phyloP scores from a whole-genome alignment of 805 yeast species.

The Blastobotrys robertii region DNA sequence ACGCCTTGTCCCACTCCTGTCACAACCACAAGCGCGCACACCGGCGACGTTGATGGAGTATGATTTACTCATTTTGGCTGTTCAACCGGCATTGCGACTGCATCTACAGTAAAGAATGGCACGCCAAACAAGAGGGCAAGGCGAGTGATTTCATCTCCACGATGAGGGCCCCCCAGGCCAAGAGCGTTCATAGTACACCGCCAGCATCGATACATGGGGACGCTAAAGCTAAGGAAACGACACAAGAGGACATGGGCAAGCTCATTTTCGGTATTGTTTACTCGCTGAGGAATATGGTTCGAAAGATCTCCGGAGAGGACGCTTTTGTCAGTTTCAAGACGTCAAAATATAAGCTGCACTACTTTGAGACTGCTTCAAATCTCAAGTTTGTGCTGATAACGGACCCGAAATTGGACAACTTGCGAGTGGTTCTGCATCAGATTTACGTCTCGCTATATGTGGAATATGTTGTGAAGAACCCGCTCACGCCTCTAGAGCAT shows the following conservation, averaged over 20 bases:
- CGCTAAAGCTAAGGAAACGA: no score
- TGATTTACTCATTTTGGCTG: conserved; percentile 78
- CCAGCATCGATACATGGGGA: no score
- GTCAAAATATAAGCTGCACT: conserved; percentile 69
- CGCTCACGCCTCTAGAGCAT: conserved; percentile 51
- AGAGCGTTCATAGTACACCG: no score
- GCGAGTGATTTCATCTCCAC: background rate
- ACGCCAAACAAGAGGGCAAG: conserved; percentile 4
- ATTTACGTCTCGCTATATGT: conserved; percentile 53
- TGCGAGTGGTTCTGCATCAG: conserved; percentile 45
- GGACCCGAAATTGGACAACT: conserved; percentile 48
- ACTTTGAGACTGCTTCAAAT: conserved; percentile 69
- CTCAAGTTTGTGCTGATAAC: conserved; percentile 66
- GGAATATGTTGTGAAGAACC: conserved; percentile 52
- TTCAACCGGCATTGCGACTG: conserved; percentile 91
- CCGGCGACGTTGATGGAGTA: conserved; percentile 31
- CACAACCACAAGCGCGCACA: no score
- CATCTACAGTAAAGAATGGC: conserved; percentile 70
- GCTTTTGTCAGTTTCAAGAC: conserved; percentile 36
- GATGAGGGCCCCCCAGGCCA: no score
- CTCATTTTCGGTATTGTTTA: conserved; percentile 77
- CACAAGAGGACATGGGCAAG: conserved; percentile 56
- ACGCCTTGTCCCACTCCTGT: no score
- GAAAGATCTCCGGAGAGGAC: conserved; percentile 37
- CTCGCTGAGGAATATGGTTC: conserved; percentile 67